Evolutionary conservation across 306 rosid genomes (phyloP), one percentile per base, ranked within the genome.

Genomic region (Heteromeles arbutifolia): DNA sequence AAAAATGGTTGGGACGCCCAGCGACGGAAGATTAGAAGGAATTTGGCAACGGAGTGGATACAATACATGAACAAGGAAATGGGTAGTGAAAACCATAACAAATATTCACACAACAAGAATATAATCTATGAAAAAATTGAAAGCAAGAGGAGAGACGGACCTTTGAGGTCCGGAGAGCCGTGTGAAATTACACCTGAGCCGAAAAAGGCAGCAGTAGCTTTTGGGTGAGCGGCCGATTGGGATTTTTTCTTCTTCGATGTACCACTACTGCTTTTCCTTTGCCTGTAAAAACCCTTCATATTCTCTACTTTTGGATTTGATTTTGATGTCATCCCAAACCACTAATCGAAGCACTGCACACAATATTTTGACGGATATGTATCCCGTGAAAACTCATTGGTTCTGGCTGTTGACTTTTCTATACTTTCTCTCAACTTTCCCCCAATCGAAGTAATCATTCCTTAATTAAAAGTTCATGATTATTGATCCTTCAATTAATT

Each of bases 281-380:
- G 93, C 79, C 82, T 62, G 85, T 85, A 89, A 74, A 89, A 87
- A 43, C 86, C 81, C 79, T 88, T 90, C 83, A 90, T 83, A 28
- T 62, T 56, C 62, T n/a, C 62, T 1, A 54, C 41, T 17, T 67
- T 62, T 1, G 41, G 41, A 37, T 37, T 37, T 15, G 87, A 71
- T 7, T 29, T 79, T 17, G 84, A 63, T 18, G 87, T 76, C 90
- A 81, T 86, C 50, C 5, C 70, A 37, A 37, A 83, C 79, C 8
- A 85, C 48, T 10, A 34, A 5, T 64, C 86, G 93, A 81, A 79
- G 72, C 97, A 92, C 87, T 74, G 68, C 44, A 41, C 44, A 41
- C 44, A 41, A 39, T 39, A 0, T 9, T 41, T 41, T 41, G 44
- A 41, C 12, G 44, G 44, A 41, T 9, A 8, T 9, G 44, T 3